phyloP scores from a whole-genome alignment of 2,329 filamentous ascomycete species.

The Colletotrichum liaoningense region DNA sequence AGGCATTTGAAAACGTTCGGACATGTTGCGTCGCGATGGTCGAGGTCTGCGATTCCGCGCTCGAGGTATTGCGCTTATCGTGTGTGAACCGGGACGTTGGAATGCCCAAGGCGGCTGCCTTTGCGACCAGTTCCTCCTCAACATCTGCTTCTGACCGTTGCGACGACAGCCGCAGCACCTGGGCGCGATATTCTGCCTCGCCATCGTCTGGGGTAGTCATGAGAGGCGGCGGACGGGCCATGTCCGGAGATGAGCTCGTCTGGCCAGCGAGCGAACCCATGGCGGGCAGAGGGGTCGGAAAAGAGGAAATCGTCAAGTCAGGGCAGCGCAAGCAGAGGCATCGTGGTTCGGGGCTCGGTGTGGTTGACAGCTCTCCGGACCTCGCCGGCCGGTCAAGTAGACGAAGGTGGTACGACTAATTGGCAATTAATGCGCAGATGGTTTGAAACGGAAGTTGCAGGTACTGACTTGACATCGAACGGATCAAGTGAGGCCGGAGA shows the following conservation, averaged over 20 bases:
- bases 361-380: conserved; percentile 17
- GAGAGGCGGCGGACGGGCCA: conserved; percentile 1
- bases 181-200: conserved; percentile 51
- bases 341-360: conserved; percentile 28
- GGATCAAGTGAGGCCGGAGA: conserved; percentile 33
- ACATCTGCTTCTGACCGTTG: conserved; percentile 52
- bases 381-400: conserved; percentile 23
- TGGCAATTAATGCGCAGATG: conserved; percentile 29
- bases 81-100: conserved; percentile 42
- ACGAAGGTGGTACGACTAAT: conserved; percentile 18
- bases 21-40: conserved; percentile 52
- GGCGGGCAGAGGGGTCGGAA: conserved; percentile 13
- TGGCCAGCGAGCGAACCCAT: conserved; percentile 34
- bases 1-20: conserved; percentile 57
- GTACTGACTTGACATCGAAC: conserved; percentile 34
- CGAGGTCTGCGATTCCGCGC: conserved; percentile 55
- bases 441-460: conserved; percentile 30
- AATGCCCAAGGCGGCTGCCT: conserved; percentile 51
- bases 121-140: conserved; percentile 49
- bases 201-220: conserved; percentile 48
- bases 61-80: conserved; percentile 51
- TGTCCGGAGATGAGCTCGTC: conserved; percentile 27
- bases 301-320: conserved; percentile 21
- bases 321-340: conserved; percentile 31
- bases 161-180: conserved; percentile 50